Conservation (phyloP, 2,329 filamentous ascomycete species). For the Huntiella abstrusa region DNA sequence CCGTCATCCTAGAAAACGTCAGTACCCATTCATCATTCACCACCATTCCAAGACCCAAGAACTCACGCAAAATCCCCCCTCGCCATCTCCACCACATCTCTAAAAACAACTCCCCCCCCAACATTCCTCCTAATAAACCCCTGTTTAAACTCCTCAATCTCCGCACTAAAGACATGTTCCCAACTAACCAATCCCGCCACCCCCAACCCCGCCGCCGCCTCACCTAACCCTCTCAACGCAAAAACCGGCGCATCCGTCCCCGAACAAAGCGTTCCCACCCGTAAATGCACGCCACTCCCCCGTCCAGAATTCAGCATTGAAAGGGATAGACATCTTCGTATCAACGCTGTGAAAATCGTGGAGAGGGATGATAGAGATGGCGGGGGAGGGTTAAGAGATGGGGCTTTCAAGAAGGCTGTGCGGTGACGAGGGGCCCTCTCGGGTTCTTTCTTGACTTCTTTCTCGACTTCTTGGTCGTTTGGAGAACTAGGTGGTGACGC, state of each 20-base stretch:
- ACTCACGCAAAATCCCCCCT: conserved; percentile 27
- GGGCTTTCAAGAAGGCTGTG: not conserved
- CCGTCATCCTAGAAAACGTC: conserved; percentile 33
- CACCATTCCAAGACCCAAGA: not conserved
- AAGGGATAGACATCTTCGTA: no score
- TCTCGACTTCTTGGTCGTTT: no score
- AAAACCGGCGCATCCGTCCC: conserved; percentile 60
- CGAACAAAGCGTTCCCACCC: conserved; percentile 57
- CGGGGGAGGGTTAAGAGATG: not conserved
- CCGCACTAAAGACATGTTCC: conserved; percentile 40
- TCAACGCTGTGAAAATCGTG: not conserved
- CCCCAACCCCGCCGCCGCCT: conserved; percentile 20
- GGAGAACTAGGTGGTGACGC: no score
- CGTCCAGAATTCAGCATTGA: no score
- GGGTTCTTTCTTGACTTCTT: no score
- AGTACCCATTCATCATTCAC: not conserved
- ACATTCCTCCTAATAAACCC: conserved; percentile 45
- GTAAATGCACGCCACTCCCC: conserved; percentile 15
- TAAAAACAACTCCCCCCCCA: conserved; percentile 28
- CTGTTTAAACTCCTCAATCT: conserved; percentile 46
- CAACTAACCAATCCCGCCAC: conserved; percentile 22
- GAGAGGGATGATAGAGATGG: not conserved
- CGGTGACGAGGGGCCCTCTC: no score
- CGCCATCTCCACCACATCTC: conserved; percentile 39
- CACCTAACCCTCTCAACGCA: conserved; percentile 37